Conservation (phyloP, 2,329 filamentous ascomycete genomes). For the Trichoderma citrinoviride region DNA sequence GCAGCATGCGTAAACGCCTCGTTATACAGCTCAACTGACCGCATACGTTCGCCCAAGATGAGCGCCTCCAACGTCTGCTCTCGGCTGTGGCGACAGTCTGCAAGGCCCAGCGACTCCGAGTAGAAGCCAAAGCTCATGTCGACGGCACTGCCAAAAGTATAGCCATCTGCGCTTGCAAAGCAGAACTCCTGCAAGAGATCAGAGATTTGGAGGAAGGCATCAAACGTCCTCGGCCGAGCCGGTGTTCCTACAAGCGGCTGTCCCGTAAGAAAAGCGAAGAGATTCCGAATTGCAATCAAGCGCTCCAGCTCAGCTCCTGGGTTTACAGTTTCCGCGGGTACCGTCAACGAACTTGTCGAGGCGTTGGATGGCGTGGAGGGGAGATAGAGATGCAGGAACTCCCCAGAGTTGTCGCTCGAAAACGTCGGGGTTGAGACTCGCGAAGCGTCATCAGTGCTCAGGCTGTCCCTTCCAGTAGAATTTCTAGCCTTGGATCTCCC, state of each 20-base stretch:
- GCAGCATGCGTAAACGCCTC: conserved; percentile 90
- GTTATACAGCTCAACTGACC: conserved; percentile 76
- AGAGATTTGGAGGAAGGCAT: conserved; percentile 54
- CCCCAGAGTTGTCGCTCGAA: conserved; percentile 37
- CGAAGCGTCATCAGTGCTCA: conserved; percentile 51
- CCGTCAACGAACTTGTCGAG: conserved; percentile 32
- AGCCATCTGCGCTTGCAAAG: conserved; percentile 55
- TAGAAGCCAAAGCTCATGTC: conserved; percentile 69
- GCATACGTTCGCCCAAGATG: conserved; percentile 85
- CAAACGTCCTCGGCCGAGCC: conserved; percentile 50
- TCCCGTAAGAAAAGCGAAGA: conserved; percentile 64
- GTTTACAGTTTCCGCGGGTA: conserved; percentile 34
- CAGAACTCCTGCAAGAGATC: conserved; percentile 55
- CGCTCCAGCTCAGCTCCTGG: conserved; percentile 47
- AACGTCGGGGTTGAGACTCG: conserved; percentile 40
- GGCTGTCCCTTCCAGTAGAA: conserved; percentile 47
- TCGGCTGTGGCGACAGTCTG: conserved; percentile 75
- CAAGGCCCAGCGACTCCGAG: conserved; percentile 71
- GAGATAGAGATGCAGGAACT: conserved; percentile 52
- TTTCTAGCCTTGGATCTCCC: conserved; percentile 41
- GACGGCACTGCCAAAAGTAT: conserved; percentile 58
- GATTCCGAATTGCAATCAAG: conserved; percentile 58
- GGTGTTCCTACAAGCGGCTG: conserved; percentile 62
- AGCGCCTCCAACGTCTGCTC: conserved; percentile 89
- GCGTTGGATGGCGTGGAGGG: conserved; percentile 44